Evolutionary conservation across 345 rosid genomes (phyloP).

Genomic region (Microcos paniculata): DNA sequence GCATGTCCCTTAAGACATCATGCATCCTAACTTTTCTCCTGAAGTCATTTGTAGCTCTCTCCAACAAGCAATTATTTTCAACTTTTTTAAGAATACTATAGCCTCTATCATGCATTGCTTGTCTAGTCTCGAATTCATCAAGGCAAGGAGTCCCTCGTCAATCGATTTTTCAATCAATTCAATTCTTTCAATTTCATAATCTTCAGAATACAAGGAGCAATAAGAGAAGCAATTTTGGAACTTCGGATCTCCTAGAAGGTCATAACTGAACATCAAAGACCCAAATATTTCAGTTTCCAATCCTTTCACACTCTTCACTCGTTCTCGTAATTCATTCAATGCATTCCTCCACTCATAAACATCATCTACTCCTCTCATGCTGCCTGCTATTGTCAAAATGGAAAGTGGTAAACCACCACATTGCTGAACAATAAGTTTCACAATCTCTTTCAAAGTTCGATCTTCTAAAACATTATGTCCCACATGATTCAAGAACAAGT

Average conservation of each 20-base stretch:
- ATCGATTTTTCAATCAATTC: background rate
- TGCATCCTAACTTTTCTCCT: background rate
- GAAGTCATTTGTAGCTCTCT: background rate
- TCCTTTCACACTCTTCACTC: background rate
- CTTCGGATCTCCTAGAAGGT: background rate
- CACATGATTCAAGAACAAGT: constrained; percentile 17
- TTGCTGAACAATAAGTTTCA: background rate
- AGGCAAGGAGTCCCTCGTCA: background rate
- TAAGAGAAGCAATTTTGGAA: background rate
- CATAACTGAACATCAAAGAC: background rate
- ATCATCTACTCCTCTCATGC: constrained; percentile 10
- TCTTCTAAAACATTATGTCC: background rate
- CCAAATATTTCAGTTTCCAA: background rate
- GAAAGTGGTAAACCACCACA: background rate
- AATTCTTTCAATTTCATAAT: background rate
- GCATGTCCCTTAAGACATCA: constrained; percentile 1
- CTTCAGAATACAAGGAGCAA: constrained; percentile 3
- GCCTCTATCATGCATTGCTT: background rate
- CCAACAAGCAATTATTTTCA: constrained; percentile 1
- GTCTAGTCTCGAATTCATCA: background rate
- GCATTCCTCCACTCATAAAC: constrained; percentile 24
- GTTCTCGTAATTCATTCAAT: background rate
- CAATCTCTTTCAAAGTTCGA: background rate
- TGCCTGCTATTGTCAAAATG: background rate
- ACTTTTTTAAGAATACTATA: background rate